phyloP scores from a whole-genome alignment of 768 basidiomycete species.

The Tulasnella sp. region DNA sequence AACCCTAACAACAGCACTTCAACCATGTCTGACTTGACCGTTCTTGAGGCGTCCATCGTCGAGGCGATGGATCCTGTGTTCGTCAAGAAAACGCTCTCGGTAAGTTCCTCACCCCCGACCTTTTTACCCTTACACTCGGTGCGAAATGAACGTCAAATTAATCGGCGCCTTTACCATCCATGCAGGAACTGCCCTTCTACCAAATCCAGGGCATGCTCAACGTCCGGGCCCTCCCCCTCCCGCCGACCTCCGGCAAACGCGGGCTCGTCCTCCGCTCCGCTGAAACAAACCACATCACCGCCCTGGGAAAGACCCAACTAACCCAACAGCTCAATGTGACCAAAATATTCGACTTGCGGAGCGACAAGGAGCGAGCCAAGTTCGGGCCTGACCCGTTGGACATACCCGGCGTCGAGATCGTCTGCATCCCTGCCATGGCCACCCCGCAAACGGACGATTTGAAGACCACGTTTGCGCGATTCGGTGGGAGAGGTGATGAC shows the following conservation, averaged over 20 bases:
- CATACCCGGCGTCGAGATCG: conserved; percentile 55
- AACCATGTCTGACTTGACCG: neutral
- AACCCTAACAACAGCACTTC: neutral
- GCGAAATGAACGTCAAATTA: no score
- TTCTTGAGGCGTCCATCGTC: neutral
- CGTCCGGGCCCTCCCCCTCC: neutral
- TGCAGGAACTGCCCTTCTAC: neutral
- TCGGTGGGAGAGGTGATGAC: neutral
- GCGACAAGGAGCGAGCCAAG: conserved; percentile 73
- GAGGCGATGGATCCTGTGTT: neutral
- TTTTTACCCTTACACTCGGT: no score
- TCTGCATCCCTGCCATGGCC: neutral
- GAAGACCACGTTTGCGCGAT: neutral
- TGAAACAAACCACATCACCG: conserved; percentile 64
- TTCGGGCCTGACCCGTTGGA: conserved; percentile 57
- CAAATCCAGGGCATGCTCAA: conserved; percentile 13
- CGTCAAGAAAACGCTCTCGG: conserved; percentile 13
- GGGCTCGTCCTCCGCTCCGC: conserved; percentile 57
- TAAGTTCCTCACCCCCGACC: no score
- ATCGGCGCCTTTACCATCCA: no score
- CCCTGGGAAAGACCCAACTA: conserved; percentile 52
- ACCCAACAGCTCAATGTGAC: conserved; percentile 55
- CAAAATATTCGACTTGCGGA: conserved; percentile 71
- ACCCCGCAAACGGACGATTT: neutral
- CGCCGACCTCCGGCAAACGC: neutral